Base-by-base conservation (phyloP, 1,139 yeast genomes). In the Meyerozyma guilliermondii region DNA sequence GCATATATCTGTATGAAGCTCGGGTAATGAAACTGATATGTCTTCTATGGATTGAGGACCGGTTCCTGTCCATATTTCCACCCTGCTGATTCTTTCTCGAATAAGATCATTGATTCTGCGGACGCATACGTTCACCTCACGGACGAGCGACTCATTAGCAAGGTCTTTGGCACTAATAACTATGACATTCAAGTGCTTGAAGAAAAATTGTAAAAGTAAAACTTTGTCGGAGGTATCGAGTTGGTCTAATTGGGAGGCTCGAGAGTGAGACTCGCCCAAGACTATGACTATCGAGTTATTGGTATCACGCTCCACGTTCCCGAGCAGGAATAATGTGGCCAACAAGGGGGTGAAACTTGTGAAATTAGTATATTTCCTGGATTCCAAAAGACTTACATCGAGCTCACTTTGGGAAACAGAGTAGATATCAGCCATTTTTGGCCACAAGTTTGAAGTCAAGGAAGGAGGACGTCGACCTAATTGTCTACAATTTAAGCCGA, bases 51-150 rank as follows among this genome's bases (percentile, higher is more conserved):
- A 50, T 17, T 54, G 41, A 3, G 52, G 46, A 17, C 70, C 68
- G 24, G 77, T 70, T 2, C 83, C 84, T 0, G 79, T 72, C 85
- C 84, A 80, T 3, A 78, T 67, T 51, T 75, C 73, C 46, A 80
- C 73, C 47, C 85, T 59, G 5, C 68, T 51, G 34, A 78, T 65
- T 48, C 85, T 58, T 50, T 72, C 43, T 49, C 44, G 50, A n/a
- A 68, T 58, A 40, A 64, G 50, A 7, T 43, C 39, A 18, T 55
- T 52, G 39, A 67, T 65, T 40, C 62, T 53, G 17, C 54, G 46
- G n/a, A 71, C 58, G 14, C 57, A 54, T 4, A 51, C 53, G 47
- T 68, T 60, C 35, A 68, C 53, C 7, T 53, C 50, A 5, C 46
- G 46, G 7, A 61, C 55, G 28, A 58, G 47, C 14, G 43, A 40